Evolutionary conservation across 2,329 filamentous ascomycete genomes (phyloP).

Genomic region (Diaporthe capsici): DNA sequence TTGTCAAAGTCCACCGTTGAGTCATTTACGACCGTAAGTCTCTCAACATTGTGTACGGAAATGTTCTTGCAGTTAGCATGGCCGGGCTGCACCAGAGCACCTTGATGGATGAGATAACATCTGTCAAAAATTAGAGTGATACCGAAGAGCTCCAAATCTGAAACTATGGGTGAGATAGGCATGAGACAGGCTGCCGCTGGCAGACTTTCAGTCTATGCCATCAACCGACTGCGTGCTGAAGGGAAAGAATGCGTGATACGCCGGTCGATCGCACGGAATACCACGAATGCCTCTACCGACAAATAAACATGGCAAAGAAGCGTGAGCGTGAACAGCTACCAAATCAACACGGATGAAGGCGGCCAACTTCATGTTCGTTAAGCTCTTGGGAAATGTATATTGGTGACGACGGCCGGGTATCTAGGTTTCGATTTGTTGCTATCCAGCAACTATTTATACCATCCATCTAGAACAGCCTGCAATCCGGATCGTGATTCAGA

Average conservation of each 20-base stretch:
- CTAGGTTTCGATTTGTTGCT: background rate
- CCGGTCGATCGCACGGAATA: background rate
- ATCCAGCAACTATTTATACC: constrained; percentile 1
- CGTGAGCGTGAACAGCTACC: background rate
- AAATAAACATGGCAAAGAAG: background rate
- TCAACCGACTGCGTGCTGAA: background rate
- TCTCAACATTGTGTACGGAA: background rate
- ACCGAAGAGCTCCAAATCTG: background rate
- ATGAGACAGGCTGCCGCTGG: background rate
- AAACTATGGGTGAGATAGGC: too few relatives aligned
- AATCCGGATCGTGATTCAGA: background rate
- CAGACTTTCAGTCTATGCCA: background rate
- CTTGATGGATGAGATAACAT: background rate
- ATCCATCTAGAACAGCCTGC: background rate
- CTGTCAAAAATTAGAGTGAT: background rate
- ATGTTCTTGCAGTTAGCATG: background rate
- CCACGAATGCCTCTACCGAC: background rate
- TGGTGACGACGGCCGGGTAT: background rate
- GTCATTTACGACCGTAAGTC: too few relatives aligned
- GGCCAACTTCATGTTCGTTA: background rate
- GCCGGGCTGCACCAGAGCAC: background rate
- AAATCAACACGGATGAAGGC: background rate
- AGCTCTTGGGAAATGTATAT: background rate
- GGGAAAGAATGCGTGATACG: background rate
- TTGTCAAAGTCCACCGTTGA: background rate